A percentile compares a stretch with the other conserved stretches of the same genome.
These are phyloP conservation scores for Sicyos baderoa DNA, from an alignment of 306 rosid species.

Conservation along the genomic window DNA sequence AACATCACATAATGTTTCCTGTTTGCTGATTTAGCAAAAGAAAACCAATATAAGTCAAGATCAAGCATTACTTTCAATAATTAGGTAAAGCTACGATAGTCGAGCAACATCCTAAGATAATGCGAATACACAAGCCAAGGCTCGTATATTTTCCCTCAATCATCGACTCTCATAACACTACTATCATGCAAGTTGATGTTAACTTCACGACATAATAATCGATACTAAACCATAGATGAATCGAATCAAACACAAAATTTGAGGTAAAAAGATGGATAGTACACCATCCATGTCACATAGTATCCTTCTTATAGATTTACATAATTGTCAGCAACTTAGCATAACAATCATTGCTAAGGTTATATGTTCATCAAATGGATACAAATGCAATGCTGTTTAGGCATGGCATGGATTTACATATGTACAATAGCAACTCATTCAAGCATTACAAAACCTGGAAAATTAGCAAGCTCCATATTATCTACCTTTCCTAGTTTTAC, in stretches of 20 bases:
- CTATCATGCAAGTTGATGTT: background rate
- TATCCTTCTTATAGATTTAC: background rate
- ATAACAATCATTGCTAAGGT: background rate
- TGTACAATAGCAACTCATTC: constrained; percentile 12
- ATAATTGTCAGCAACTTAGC: constrained; percentile 5
- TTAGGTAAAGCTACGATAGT: too few species aligned
- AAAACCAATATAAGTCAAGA: too few species aligned
- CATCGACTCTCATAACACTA: background rate
- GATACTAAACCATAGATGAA: background rate
- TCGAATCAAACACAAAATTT: background rate
- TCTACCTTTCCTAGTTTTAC: background rate
- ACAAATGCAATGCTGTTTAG: constrained; percentile 12
- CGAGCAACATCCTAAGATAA: too few species aligned
- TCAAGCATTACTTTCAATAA: too few species aligned
- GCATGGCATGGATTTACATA: constrained; percentile 6
- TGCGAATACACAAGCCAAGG: background rate
- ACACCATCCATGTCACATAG: constrained; percentile 1
- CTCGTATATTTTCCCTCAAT: background rate
- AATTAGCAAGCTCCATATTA: constrained; percentile 12
- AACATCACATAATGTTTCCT: too few species aligned
- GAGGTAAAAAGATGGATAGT: background rate
- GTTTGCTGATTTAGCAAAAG: too few species aligned
- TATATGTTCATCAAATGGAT: constrained; percentile 18
- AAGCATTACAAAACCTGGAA: constrained; percentile 14
- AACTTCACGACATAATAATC: background rate